phyloP scores from a whole-genome alignment of 352 stramenopile genomes.

The Pythium diclinum region DNA sequence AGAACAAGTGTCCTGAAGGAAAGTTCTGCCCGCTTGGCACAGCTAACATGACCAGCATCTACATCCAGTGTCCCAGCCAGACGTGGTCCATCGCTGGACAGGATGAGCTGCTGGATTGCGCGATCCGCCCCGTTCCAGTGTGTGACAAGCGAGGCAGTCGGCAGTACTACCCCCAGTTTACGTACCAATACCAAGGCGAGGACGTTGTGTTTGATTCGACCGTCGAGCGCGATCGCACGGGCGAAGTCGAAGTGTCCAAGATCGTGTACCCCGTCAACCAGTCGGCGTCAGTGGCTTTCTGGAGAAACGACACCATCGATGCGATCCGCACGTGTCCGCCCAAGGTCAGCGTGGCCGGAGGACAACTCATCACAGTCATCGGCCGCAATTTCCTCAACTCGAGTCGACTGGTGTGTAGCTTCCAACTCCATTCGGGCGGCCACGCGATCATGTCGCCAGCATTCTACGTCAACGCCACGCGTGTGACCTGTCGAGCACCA shows the following conservation, averaged over 20 bases:
- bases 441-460: constrained; percentile 38
- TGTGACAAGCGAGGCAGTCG: constrained; percentile 90
- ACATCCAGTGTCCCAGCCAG: constrained; percentile 88
- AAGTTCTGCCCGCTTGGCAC: constrained; percentile 93
- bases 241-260: constrained; percentile 88
- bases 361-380: constrained; percentile 87
- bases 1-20: constrained; percentile 91
- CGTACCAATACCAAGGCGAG: constrained; percentile 60
- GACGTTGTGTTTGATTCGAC: constrained; percentile 67
- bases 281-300: constrained; percentile 72
- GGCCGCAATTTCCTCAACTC: constrained; percentile 93
- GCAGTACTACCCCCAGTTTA: constrained; percentile 82
- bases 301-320: constrained; percentile 96
- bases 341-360: constrained; percentile 34
- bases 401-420: constrained; percentile 84
- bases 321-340: constrained; percentile 85
- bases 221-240: constrained; percentile 60
- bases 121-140: constrained; percentile 84
- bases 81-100: constrained; percentile 86
- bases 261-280: constrained; percentile 93
- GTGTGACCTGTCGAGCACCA: constrained; percentile 77
- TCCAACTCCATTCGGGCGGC: constrained; percentile 33
- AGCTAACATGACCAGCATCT: constrained; percentile 69
- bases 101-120: constrained; percentile 85
- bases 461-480: constrained; percentile 79